Conservation (phyloP, 1,284 basidiomycete species). For the Ganoderma leucocontextum region DNA sequence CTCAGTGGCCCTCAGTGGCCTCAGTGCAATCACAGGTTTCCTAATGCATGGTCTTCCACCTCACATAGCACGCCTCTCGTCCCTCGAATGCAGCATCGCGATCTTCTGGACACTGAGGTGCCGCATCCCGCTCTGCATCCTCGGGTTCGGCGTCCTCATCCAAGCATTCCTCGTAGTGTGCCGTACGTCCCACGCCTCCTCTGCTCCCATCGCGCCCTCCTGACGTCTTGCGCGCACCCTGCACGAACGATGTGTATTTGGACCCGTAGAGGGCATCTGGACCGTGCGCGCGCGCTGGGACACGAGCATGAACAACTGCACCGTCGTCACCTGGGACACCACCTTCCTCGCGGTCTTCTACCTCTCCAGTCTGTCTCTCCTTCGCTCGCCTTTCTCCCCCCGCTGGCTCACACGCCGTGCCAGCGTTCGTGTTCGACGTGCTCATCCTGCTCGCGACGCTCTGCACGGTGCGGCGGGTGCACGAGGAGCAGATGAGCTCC, state of each 20-base stretch:
- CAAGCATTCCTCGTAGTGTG: slow-evolving; percentile 13
- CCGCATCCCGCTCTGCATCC: slow-evolving; percentile 6
- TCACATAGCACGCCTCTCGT: not conserved
- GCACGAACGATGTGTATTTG: too few species aligned
- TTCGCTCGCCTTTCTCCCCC: not conserved
- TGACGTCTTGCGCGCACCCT: not conserved
- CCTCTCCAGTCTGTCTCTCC: slow-evolving; percentile 22
- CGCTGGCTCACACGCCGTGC: not conserved
- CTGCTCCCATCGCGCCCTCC: not conserved
- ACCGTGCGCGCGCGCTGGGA: slow-evolving; percentile 23
- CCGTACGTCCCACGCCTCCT: slow-evolving; percentile 10
- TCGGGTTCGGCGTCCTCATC: slow-evolving; percentile 7
- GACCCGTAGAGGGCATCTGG: slow-evolving; percentile 19
- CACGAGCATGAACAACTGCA: not conserved
- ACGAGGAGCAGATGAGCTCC: slow-evolving; percentile 1
- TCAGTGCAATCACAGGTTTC: too few species aligned
- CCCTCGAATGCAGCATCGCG: slow-evolving; percentile 4
- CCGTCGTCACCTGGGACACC: slow-evolving; percentile 14
- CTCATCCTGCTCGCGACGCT: slow-evolving; percentile 26
- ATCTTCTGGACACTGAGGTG: slow-evolving; percentile 19
- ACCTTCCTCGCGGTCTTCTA: slow-evolving; percentile 21
- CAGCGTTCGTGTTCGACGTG: slow-evolving; percentile 26
- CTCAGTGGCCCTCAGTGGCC: too few species aligned
- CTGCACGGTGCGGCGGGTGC: slow-evolving; percentile 23
- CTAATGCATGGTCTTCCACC: not conserved